Evolutionary conservation across 305 asterid genomes (phyloP).

Genomic region (Fraxinus nigra): DNA sequence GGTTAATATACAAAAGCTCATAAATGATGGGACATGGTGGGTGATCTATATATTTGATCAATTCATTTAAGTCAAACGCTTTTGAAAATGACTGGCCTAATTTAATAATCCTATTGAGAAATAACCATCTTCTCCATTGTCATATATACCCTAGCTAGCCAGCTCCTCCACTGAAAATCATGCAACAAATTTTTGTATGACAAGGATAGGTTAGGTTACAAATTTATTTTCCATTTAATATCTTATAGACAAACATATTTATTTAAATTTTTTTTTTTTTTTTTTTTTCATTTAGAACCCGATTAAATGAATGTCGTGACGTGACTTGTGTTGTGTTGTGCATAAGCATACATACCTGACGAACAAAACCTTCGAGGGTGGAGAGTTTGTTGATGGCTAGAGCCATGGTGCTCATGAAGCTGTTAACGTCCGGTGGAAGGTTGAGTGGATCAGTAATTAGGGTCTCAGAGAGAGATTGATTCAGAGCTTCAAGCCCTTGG

Average conservation of each 20-base stretch:
- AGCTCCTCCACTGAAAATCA: slow-evolving; percentile 7
- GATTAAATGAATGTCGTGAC: background rate
- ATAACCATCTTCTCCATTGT: slow-evolving; percentile 15
- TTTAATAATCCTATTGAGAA: slow-evolving; percentile 13
- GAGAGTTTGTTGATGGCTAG: slow-evolving; percentile 75
- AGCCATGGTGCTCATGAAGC: slow-evolving; percentile 76
- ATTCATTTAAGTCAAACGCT: slow-evolving; percentile 37
- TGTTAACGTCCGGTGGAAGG: slow-evolving; percentile 48
- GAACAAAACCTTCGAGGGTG: slow-evolving; percentile 63
- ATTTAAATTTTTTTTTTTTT: background rate
- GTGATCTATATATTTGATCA: slow-evolving; percentile 13
- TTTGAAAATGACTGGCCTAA: slow-evolving; percentile 42
- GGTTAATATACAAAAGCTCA: background rate
- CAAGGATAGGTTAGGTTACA: background rate
- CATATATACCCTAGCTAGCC: slow-evolving; percentile 12
- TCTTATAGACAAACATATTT: no score
- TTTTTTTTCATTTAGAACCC: background rate
- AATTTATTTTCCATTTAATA: no score
- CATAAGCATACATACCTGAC: slow-evolving; percentile 52
- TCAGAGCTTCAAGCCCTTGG: slow-evolving; percentile 62
- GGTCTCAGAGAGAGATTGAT: slow-evolving; percentile 54
- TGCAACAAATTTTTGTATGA: slow-evolving; percentile 7
- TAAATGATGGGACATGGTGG: background rate
- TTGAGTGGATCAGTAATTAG: slow-evolving; percentile 62
- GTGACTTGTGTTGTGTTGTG: background rate